Evolutionary conservation across 768 basidiomycete species (phyloP), one percentile per base, ranked within the genome.

Genomic region (Cystofilobasidium ferigula): DNA sequence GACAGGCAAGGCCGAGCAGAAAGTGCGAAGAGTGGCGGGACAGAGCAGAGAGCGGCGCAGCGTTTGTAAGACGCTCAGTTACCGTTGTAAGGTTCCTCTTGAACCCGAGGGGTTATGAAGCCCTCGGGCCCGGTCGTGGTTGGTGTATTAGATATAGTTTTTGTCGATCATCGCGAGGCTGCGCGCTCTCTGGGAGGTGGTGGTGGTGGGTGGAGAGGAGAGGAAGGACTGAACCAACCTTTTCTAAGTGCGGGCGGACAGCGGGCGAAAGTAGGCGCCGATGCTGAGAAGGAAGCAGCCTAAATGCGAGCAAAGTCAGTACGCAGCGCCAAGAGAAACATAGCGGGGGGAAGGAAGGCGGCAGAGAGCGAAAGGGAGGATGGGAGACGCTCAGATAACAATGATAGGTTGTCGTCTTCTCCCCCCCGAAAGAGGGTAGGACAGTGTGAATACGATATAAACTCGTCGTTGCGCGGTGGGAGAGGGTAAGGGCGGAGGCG

Each of bases 391-490:
- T 47, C 45, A 47, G 22, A 47, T 47, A 47, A 47, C 45, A 47
- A 47, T 47, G 45, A n/a, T n/a, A 47, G 22, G 16, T 47, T 47
- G 45, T 47, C 45, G 20, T 47, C 45, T n/a, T n/a, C n/a, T n/a
- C n/a, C n/a, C 7, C 22, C 45, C 24, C 45, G 45, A 47, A 47
- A n/a, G 22, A 45, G n/a, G n/a, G n/a, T 47, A 10, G 45, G 45
- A 47, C 45, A 47, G 45, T 47, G 45, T 47, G 45, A 47, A 47
- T 47, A 47, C 24, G 24, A n/a, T 47, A 47, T 47, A n/a, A n/a
- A n/a, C n/a, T n/a, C n/a, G n/a, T 47, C 45, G 4, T 47, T n/a
- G 45, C 45, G 45, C 24, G 22, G n/a, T 5, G n/a, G 22, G n/a
- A 45, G 5, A 45, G 10, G 5, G 43, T 5, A 45, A 45, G 18